Base-by-base conservation (phyloP, 140 eudicot genomes). In the Ambrosia hybrid region DNA sequence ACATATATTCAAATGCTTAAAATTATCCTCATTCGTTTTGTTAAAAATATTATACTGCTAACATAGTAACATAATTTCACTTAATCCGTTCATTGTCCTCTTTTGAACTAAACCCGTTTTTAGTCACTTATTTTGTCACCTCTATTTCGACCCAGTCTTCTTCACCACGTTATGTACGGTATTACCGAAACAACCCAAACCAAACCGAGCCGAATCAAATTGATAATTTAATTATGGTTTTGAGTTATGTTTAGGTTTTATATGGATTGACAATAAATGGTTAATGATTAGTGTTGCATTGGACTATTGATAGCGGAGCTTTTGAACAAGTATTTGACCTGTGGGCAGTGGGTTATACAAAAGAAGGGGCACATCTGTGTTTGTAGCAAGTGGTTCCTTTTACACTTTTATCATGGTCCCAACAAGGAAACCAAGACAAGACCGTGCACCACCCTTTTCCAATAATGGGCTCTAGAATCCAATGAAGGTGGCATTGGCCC, bases 331-430 rank as follows among this genome's bases (percentile, higher is more conserved):
- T 48, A 69, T 68, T 60, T 49, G 76, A 76, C 71, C 10, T 9
- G 38, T 52, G 55, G 55, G 45, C 26, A 71, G 45, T 14, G 51
- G 55, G 67, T 39, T 58, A 70, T 48, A 41, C 45, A 49, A 79
- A 67, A 37, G 57, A 66, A 75, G 49, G 72, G 67, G 59, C 30
- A 70, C 38, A 14, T 41, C 1, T 41, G 46, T 7, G 46, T 41
- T 41, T 41, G 37, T 65, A 51, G 73, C 84, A 83, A 75, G 87
- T 70, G 83, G 81, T 62, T 79, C 71, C 84, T 79, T 83, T 71
- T 65, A 57, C 65, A 78, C 87, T 83, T 79, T 83, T 79, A 72
- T 80, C 53, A 53, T 74, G 78, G 57, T 65, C 68, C 82, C 72
- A 49, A 56, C 36, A 17, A 53, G 21, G 79, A 71, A 55, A 56